phyloP scores from a whole-genome alignment of 768 basidiomycete species.

The Suillus subaureus region DNA sequence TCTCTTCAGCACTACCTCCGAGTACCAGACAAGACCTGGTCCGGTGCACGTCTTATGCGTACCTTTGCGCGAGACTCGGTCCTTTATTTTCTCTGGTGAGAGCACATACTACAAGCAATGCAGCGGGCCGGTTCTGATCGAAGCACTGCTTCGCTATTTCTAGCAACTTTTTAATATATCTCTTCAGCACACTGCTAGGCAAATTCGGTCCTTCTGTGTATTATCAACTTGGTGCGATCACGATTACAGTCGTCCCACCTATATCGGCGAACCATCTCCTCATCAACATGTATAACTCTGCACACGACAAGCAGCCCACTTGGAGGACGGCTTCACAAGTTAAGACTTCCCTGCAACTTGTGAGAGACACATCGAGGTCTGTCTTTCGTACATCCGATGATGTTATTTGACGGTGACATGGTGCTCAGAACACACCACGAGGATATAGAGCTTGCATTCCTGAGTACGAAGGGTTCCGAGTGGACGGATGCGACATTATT shows the following conservation, averaged over 20 bases:
- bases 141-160: neutral
- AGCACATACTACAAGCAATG: neutral
- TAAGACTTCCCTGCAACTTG: neutral
- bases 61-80: slow-evolving; percentile 11
- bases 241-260: slow-evolving; percentile 9
- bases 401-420: neutral
- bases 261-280: slow-evolving; percentile 2
- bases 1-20: slow-evolving; percentile 10
- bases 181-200: slow-evolving; percentile 6
- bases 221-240: slow-evolving; percentile 10
- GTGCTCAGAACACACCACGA: neutral
- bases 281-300: neutral
- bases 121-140: neutral
- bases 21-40: slow-evolving; percentile 12
- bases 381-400: neutral
- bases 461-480: neutral
- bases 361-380: neutral
- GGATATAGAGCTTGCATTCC: neutral
- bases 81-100: slow-evolving; percentile 12
- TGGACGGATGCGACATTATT: neutral
- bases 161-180: slow-evolving; percentile 12
- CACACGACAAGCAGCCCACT: neutral
- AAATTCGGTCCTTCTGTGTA: slow-evolving; percentile 6
- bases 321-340: neutral
- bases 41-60: slow-evolving; percentile 10